These are phyloP conservation scores for Cymodocea nodosa DNA, from an alignment of 116 monocot species.

Conservation along the genomic window DNA sequence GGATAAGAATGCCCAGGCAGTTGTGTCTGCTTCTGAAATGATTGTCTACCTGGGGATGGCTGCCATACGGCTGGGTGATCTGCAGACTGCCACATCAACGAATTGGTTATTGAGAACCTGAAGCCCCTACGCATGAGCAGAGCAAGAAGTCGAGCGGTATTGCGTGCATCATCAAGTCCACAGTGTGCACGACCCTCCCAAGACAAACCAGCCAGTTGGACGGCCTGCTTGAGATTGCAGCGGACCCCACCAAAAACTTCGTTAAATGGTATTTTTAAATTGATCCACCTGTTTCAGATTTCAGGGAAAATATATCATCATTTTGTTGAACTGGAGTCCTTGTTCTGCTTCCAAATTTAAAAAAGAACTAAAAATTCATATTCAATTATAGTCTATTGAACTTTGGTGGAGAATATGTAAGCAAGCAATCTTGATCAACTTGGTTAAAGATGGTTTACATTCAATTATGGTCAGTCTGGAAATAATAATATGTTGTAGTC, in stretches of 20 bases:
- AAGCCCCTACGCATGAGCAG: slow-evolving; percentile 67
- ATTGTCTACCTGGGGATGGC: slow-evolving; percentile 2
- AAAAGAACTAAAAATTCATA: too few species aligned
- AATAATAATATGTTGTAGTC: too few species aligned
- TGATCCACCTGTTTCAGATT: slow-evolving; percentile 71
- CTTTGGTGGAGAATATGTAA: too few species aligned
- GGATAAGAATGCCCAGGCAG: slow-evolving; percentile 9
- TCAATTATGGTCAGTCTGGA: too few species aligned
- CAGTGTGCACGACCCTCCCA: slow-evolving; percentile 96
- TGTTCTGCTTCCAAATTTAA: too few species aligned
- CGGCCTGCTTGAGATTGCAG: slow-evolving; percentile 88
- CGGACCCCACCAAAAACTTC: slow-evolving; percentile 54
- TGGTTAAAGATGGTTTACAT: too few species aligned
- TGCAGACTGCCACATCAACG: slow-evolving; percentile 21
- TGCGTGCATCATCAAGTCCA: slow-evolving; percentile 93
- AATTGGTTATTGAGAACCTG: slow-evolving; percentile 77
- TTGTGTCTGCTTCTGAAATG: slow-evolving; percentile 17
- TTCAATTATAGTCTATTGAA: too few species aligned
- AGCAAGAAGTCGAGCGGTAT: slow-evolving; percentile 84
- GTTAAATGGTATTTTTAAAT: slow-evolving; percentile 83
- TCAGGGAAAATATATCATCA: not conserved
- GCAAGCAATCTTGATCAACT: too few species aligned
- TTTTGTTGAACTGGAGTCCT: not conserved
- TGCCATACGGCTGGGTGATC: slow-evolving; percentile 8
- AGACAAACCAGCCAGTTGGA: slow-evolving; percentile 59